These are phyloP conservation scores for Russula earlei DNA, from an alignment of 768 basidiomycete genomes.

Conservation along the genomic window DNA sequence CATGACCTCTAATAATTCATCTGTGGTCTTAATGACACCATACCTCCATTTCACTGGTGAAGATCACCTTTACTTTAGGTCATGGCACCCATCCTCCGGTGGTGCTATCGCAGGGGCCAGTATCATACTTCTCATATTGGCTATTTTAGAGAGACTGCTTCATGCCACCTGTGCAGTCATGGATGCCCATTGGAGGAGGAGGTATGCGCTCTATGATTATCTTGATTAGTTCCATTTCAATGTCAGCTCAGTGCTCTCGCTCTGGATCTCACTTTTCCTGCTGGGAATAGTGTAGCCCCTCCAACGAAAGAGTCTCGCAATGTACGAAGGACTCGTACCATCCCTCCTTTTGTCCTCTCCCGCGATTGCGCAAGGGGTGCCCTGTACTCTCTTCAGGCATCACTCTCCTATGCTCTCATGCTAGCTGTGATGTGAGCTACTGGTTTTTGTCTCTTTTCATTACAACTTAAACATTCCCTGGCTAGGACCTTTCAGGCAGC, in stretches of 20 bases:
- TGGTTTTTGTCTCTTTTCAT: neutral
- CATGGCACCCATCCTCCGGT: slow-evolving; percentile 55
- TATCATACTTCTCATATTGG: slow-evolving; percentile 57
- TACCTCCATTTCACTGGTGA: slow-evolving; percentile 62
- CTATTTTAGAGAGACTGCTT: slow-evolving; percentile 63
- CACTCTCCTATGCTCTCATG: slow-evolving; percentile 68
- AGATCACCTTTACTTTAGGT: slow-evolving; percentile 57
- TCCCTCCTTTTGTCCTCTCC: slow-evolving; percentile 53
- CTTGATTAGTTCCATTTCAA: neutral
- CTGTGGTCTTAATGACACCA: slow-evolving; percentile 43
- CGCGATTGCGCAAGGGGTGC: slow-evolving; percentile 67
- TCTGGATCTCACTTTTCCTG: neutral
- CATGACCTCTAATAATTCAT: slow-evolving; percentile 14
- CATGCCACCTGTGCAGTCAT: slow-evolving; percentile 44
- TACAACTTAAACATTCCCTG: slow-evolving; percentile 10
- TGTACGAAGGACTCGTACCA: slow-evolving; percentile 27
- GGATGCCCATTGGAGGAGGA: slow-evolving; percentile 49
- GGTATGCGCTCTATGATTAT: slow-evolving; percentile 29
- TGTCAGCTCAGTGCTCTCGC: neutral
- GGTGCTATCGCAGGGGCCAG: slow-evolving; percentile 72
- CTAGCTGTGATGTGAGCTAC: slow-evolving; percentile 62
- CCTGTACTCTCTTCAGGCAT: slow-evolving; percentile 51
- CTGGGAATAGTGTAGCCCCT: neutral
- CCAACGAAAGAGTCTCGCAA: neutral
- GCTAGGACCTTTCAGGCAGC: slow-evolving; percentile 76